Evolutionary conservation across 2,329 filamentous ascomycete genomes (phyloP), one percentile per base, ranked within the genome.

Genomic region (Cladosporium colombiae): DNA sequence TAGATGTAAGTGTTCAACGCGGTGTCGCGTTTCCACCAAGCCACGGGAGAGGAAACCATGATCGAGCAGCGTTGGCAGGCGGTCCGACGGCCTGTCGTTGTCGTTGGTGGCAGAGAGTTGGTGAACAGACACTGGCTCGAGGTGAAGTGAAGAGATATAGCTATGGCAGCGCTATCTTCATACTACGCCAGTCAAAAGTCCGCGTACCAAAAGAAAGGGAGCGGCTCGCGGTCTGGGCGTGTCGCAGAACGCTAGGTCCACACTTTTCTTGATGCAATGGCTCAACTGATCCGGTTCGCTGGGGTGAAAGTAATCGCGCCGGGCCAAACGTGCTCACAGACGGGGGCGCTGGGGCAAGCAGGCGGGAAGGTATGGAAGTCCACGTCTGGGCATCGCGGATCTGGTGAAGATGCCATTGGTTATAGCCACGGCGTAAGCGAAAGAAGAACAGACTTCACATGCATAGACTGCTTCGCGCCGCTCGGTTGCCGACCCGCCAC

Each of bases 1-100:
- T 59, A 67, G 33, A 67, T 60, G 65, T 64, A 67, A 31, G 52
- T 67, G 60, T 67, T 55, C 65, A 67, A 33, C 25, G 65, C 65
- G 40, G 61, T 64, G 55, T 67, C 53, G 61, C 61, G 31, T 2
- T n/a, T 67, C 65, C 61, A 67, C 64, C 64, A 65, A 29, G 52
- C 66, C 25, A 29, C 49, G 13, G 49, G 49, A 16, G 23, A 53
- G 49, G 27, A 27, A 29, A 23, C n/a, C 49, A 53, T 53, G 49
- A n/a, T 53, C 16, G 25, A 16, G 18, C 23, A 25, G 8, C 23
- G 49, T 46, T 2, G n/a, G 10, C 40, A 21, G 14, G 8, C 2
- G 3, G n/a, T 46, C 13, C n/a, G n/a, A 11, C 8, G 40, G 40
- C n/a, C 1, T 46, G 40, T 11, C 7, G n/a, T 46, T 13, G n/a